A percentile compares a stretch with the other conserved stretches of the same genome.
These are phyloP conservation scores for Letharia columbiana DNA, from an alignment of 495 filamentous ascomycete genomes.

Conservation along the genomic window DNA sequence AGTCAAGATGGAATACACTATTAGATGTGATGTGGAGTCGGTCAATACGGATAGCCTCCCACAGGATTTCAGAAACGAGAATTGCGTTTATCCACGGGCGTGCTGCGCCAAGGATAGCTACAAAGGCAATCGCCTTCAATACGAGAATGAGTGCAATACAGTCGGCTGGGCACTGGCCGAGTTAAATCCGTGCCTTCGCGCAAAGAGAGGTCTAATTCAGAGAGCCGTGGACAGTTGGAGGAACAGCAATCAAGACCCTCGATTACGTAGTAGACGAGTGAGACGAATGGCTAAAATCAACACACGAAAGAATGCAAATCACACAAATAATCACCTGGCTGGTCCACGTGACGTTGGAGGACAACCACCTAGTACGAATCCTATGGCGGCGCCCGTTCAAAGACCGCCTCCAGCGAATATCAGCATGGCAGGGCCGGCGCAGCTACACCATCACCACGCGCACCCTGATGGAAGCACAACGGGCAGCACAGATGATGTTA, in stretches of 20 bases:
- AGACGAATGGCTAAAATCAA: conserved; percentile 92
- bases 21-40: conserved; percentile 95
- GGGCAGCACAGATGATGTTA: conserved; percentile 74
- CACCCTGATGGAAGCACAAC: conserved; percentile 61
- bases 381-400: conserved; percentile 39
- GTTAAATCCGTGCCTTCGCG: conserved; percentile 79
- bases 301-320: conserved; percentile 56
- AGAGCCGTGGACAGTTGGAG: conserved; percentile 96
- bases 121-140: conserved; percentile 84
- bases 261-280: conserved; percentile 81
- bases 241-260: conserved; percentile 94
- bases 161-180: conserved; percentile 95
- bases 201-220: conserved; percentile 92
- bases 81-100: conserved; percentile 94
- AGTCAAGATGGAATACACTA: conserved; percentile 99
- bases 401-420: conserved; percentile 48
- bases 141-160: conserved; percentile 97
- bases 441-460: conserved; percentile 55
- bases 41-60: conserved; percentile 80
- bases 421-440: conserved; percentile 52
- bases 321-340: conserved; percentile 43
- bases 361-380: conserved; percentile 25
- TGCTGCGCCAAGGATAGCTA: conserved; percentile 95
- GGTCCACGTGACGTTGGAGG: conserved; percentile 45
- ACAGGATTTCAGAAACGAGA: conserved; percentile 89